Evolutionary conservation across 1,139 yeast species (phyloP).

Genomic region (Nadsonia commutata): DNA sequence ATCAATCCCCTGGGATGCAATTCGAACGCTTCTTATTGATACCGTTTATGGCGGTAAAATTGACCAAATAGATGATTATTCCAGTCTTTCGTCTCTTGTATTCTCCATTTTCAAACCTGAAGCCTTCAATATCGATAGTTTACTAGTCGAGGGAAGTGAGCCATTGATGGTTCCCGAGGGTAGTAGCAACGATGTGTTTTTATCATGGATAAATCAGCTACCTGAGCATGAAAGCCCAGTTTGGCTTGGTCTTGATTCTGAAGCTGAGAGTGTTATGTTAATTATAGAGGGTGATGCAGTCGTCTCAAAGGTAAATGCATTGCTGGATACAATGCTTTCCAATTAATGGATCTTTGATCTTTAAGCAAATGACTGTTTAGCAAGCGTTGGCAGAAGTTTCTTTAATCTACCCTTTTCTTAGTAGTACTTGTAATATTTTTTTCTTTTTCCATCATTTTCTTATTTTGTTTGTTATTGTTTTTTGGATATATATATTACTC

Average conservation of each 20-base stretch:
- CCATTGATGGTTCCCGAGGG: constrained; percentile 36
- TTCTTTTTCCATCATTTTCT: no score
- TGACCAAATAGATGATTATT: constrained; percentile 32
- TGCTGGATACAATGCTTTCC: neutral
- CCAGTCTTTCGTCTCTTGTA: constrained; percentile 20
- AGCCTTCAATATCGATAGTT: constrained; percentile 26
- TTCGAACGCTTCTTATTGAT: constrained; percentile 36
- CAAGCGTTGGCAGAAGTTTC: no score
- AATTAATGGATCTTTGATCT: no score
- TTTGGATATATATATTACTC: no score
- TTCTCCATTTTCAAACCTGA: constrained; percentile 21
- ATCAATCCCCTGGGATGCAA: constrained; percentile 41
- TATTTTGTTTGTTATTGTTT: no score
- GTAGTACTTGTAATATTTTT: no score
- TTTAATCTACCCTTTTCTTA: no score
- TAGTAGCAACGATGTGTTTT: constrained; percentile 24
- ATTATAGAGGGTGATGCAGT: constrained; percentile 12
- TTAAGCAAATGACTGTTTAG: no score
- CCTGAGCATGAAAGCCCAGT: constrained; percentile 47
- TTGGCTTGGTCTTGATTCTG: constrained; percentile 46
- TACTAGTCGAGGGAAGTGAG: constrained; percentile 20
- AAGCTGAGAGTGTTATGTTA: constrained; percentile 27
- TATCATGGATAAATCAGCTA: constrained; percentile 37
- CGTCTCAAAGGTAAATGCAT: neutral
- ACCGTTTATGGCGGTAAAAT: constrained; percentile 68